A percentile compares a stretch with the other conserved stretches of the same genome.
Evolutionary conservation across 2,329 filamentous ascomycete genomes (phyloP).

Genomic region (Neophaeococcomyces mojaviensis): DNA sequence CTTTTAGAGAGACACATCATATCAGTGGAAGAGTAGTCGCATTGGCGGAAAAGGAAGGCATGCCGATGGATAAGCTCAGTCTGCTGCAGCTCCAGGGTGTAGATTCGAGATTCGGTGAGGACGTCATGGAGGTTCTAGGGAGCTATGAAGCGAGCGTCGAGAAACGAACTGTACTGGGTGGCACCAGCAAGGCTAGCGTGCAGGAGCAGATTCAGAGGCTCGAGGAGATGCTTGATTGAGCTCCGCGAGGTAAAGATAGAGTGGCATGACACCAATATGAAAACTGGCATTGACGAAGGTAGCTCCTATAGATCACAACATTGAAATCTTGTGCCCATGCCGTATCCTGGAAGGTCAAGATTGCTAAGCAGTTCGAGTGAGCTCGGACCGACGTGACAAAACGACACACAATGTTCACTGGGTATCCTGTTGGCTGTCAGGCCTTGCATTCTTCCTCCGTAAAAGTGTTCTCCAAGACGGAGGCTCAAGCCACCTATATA

Average conservation of each 20-base stretch:
- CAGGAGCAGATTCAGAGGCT: constrained; percentile 61
- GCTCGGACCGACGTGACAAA: too few relatives aligned
- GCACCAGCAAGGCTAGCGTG: constrained; percentile 65
- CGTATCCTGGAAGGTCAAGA: too few relatives aligned
- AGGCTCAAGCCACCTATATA: too few relatives aligned
- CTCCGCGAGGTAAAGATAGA: neutral
- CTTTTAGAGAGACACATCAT: constrained; percentile 74
- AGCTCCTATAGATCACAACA: too few relatives aligned
- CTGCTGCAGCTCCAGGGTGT: constrained; percentile 61
- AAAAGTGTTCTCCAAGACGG: too few relatives aligned
- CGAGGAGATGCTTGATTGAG: constrained; percentile 41
- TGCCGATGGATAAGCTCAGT: constrained; percentile 63
- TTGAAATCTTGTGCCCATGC: too few relatives aligned
- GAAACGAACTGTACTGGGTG: constrained; percentile 66
- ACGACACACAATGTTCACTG: too few relatives aligned
- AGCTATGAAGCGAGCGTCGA: constrained; percentile 81
- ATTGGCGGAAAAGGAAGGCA: constrained; percentile 57
- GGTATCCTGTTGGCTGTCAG: too few relatives aligned
- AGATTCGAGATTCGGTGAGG: constrained; percentile 61
- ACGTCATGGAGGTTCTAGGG: constrained; percentile 59
- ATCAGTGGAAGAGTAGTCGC: constrained; percentile 67
- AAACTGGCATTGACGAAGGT: too few relatives aligned
- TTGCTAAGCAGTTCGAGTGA: too few relatives aligned
- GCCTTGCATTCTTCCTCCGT: too few relatives aligned
- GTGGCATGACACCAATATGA: too few relatives aligned